phyloP scores from a whole-genome alignment of 345 rosid genomes.

The Salix caprea region DNA sequence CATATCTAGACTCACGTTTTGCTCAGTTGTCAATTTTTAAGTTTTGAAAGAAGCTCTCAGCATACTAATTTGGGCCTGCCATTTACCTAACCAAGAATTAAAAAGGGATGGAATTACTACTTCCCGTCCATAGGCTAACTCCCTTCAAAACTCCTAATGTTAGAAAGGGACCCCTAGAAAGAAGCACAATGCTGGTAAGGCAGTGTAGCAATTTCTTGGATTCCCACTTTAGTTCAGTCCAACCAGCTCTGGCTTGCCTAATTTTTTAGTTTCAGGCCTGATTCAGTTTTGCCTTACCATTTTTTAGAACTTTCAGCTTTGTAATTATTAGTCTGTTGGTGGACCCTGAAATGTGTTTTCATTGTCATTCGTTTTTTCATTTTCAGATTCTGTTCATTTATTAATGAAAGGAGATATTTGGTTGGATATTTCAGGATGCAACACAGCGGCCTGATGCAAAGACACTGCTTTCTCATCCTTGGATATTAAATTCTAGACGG shows the following conservation, averaged over 20 bases:
- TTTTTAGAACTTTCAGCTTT: neutral
- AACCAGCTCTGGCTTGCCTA: neutral
- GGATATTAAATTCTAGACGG: conserved; percentile 87
- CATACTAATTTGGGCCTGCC: neutral
- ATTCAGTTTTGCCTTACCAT: neutral
- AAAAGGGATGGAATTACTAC: neutral
- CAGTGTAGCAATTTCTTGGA: neutral
- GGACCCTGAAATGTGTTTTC: neutral
- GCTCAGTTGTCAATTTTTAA: neutral
- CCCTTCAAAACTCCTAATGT: neutral
- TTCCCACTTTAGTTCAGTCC: neutral
- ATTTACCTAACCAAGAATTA: neutral
- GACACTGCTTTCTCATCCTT: conserved; percentile 96
- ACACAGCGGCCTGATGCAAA: conserved; percentile 99
- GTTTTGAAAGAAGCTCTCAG: neutral
- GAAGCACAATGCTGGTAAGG: neutral
- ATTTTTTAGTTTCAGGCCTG: neutral
- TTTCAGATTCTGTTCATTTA: neutral
- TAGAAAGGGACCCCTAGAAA: neutral
- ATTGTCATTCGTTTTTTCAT: neutral
- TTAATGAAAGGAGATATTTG: conserved; percentile 4
- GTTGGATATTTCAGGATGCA: conserved; percentile 66
- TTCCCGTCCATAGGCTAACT: neutral
- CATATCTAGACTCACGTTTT: neutral
- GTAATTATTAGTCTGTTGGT: neutral